Conservation (phyloP, 352 stramenopile species). For the Phytophthora vignae region DNA sequence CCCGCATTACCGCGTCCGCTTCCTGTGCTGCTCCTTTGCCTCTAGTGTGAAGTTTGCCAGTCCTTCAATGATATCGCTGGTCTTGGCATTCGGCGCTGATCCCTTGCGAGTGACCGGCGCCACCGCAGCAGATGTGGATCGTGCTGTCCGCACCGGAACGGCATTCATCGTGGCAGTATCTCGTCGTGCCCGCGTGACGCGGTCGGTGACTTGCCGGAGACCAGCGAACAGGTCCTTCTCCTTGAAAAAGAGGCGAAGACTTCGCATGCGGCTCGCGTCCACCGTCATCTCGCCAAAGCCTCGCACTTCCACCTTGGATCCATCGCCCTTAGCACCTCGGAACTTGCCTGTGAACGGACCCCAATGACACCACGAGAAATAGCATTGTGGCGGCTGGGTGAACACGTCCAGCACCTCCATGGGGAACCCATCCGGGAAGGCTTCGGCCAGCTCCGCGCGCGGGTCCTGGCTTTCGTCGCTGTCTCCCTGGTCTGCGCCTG, state of each 20-base stretch:
- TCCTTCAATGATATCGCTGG: constrained; percentile 56
- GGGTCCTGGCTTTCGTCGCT: constrained; percentile 57
- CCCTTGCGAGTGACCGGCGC: constrained; percentile 29
- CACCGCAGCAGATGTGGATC: constrained; percentile 26
- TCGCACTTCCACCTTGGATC: constrained; percentile 62
- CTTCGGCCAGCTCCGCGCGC: constrained; percentile 62
- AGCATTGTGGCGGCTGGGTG: constrained; percentile 76
- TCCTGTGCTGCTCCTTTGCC: constrained; percentile 38
- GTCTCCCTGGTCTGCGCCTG: constrained; percentile 38
- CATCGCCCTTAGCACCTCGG: constrained; percentile 69
- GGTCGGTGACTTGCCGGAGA: constrained; percentile 45
- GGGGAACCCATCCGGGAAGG: constrained; percentile 78
- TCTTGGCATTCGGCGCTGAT: constrained; percentile 35
- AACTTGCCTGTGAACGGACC: constrained; percentile 74
- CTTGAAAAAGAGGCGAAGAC: constrained; percentile 76
- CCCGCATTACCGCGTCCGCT: constrained; percentile 31
- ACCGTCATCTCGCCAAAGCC: constrained; percentile 80
- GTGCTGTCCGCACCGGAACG: constrained; percentile 14
- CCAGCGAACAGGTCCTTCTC: constrained; percentile 62
- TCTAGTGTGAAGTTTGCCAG: constrained; percentile 56
- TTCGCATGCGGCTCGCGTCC: constrained; percentile 57
- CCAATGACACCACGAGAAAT: constrained; percentile 88
- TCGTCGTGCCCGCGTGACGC: constrained; percentile 25
- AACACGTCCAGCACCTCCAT: constrained; percentile 86
- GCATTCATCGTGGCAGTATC: constrained; percentile 27